These are phyloP conservation scores for Candida dajiaensis DNA, from an alignment of 805 yeast species.

Conservation along the genomic window DNA sequence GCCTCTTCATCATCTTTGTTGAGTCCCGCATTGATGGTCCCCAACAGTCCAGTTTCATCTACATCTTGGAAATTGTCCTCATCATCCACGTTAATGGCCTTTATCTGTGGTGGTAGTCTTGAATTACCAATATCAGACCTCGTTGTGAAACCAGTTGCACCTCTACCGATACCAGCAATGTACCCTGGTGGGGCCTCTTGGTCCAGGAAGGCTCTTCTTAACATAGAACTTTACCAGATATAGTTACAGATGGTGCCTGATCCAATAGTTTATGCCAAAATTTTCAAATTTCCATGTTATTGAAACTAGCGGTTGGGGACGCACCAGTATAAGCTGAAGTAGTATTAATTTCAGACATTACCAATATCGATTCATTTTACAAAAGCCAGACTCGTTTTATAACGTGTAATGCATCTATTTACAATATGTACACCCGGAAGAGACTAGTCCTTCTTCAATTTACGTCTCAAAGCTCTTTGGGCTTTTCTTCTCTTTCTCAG, in stretches of 20 bases:
- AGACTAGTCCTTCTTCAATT: constrained; percentile 28
- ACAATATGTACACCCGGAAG: not conserved
- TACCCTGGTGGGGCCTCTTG: constrained; percentile 88
- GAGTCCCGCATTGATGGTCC: constrained; percentile 23
- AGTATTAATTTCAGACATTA: no score
- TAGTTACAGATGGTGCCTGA: not conserved
- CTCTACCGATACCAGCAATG: constrained; percentile 89
- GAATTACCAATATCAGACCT: constrained; percentile 66
- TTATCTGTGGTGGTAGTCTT: constrained; percentile 25
- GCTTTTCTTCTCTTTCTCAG: constrained; percentile 94
- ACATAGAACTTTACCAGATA: constrained; percentile 27
- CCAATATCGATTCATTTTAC: no score
- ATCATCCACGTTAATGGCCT: constrained; percentile 18
- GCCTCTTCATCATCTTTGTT: constrained; percentile 71
- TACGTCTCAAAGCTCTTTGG: constrained; percentile 76
- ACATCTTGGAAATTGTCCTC: constrained; percentile 21
- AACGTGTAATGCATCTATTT: not conserved
- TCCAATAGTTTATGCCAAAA: not conserved
- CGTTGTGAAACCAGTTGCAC: constrained; percentile 90
- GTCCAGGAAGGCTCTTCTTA: constrained; percentile 61
- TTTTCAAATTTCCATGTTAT: not conserved
- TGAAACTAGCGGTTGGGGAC: not conserved
- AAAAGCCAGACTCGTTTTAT: no score
- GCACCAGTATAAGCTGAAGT: not conserved
- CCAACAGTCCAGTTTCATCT: constrained; percentile 26